These are phyloP conservation scores for Fusarium oxysporum DNA, from an alignment of 2,329 filamentous ascomycete species.

Conservation along the genomic window DNA sequence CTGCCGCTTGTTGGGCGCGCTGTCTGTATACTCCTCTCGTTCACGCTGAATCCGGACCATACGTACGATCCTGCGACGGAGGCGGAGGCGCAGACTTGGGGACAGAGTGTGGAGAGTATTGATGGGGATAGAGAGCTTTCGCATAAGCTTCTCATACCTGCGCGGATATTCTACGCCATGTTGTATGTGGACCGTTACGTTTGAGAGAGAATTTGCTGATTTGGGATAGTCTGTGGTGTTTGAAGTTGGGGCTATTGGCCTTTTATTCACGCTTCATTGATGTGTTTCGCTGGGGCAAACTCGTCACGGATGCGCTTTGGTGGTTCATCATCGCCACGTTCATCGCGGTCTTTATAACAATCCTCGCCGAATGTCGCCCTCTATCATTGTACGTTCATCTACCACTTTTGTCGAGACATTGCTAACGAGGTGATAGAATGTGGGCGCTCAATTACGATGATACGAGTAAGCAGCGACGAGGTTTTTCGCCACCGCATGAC, in stretches of 20 bases:
- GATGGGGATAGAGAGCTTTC: constrained; percentile 40
- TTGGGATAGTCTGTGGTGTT: constrained; percentile 44
- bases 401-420: neutral
- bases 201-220: neutral
- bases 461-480: constrained; percentile 9
- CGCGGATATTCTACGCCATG: constrained; percentile 47
- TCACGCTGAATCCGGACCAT: constrained; percentile 45
- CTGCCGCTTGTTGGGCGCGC: constrained; percentile 47
- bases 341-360: constrained; percentile 44
- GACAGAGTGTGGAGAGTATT: constrained; percentile 27
- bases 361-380: constrained; percentile 45
- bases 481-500: neutral
- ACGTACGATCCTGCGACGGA: constrained; percentile 37
- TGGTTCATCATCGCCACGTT: constrained; percentile 46
- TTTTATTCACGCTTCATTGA: constrained; percentile 49
- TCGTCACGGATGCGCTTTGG: constrained; percentile 38
- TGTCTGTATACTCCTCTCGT: constrained; percentile 40
- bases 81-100: constrained; percentile 31
- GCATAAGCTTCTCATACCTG: constrained; percentile 45
- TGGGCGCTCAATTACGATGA: constrained; percentile 28
- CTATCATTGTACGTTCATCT: constrained; percentile 34
- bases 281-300: constrained; percentile 40
- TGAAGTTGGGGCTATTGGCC: constrained; percentile 47
- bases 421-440: constrained; percentile 23
- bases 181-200: constrained; percentile 36